Evolutionary conservation across 2,329 filamentous ascomycete genomes (phyloP), one percentile per base, ranked within the genome.

Genomic region (Verticillium isaacii): DNA sequence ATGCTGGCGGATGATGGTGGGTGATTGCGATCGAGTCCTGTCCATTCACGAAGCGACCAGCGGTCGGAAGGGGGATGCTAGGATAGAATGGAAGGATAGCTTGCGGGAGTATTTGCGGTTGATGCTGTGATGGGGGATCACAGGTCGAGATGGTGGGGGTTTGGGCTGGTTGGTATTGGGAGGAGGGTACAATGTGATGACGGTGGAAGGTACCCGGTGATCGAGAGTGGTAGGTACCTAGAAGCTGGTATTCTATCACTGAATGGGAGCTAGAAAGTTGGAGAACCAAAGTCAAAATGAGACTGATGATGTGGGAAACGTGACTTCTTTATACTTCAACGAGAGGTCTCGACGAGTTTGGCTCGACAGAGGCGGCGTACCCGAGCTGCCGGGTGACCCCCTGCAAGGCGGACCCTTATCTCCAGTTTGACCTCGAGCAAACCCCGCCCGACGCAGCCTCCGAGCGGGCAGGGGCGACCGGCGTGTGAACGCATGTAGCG

Each of bases 1-100:
- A 81, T 82, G 63, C 66, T 68, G 67, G 61, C 66, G 58, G 63
- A 68, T 70, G 64, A 41, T 17, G 19, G 19, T 57, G 8, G 32
- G 17, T 57, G 55, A 32, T 23, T 19, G 17, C 8, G 32, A 19
- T 15, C 32, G 55, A 56, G n/a, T 23, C 8, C 45, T 52, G 45
- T 52, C 45, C 45, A 52, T 52, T 68, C 67, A 52, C 45, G 45
- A 25, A 25, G 12, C n/a, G 45, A 52, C 45, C 45, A 52, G n/a
- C n/a, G 45, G 32, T 23, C 32, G 7, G 29, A 56, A 56, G 32
- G 34, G 1, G 29, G n/a, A 32, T 23, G 25, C 54, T 32, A 56
- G 32, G 54, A 34, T 15, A 15, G 12, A 41, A 7, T 17, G 25
- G 23, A 32, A 56, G n/a, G 17, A 12, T 23, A 19, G 6, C 5